Evolutionary conservation across 2,329 filamentous ascomycete genomes (phyloP).

Genomic region (Amauroascus verrucosus): DNA sequence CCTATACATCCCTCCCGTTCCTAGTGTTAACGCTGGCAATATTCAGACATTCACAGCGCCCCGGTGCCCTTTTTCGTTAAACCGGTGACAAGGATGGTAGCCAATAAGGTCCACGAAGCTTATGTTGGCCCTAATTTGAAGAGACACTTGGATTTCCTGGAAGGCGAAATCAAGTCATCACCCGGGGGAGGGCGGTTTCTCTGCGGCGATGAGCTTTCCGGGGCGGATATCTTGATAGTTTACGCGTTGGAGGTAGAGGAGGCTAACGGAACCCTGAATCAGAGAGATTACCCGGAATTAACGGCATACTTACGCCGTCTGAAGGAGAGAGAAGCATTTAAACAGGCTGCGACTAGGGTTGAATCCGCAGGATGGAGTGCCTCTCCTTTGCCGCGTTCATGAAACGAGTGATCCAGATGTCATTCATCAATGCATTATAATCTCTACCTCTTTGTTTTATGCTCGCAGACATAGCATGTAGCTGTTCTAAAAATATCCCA

Average conservation of each 20-base stretch:
- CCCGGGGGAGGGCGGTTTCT: conserved; percentile 32
- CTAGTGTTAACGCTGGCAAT: neutral
- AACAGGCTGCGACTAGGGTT: conserved; percentile 19
- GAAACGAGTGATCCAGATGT: neutral
- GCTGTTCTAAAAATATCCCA: too few species aligned
- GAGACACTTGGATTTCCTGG: conserved; percentile 37
- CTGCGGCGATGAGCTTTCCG: conserved; percentile 36
- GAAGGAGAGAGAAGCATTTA: conserved; percentile 24
- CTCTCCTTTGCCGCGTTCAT: conserved; percentile 21
- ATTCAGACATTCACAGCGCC: conserved; percentile 39
- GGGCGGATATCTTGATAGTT: conserved; percentile 40
- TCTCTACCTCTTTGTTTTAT: too few species aligned
- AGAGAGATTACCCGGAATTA: conserved; percentile 29
- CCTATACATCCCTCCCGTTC: neutral
- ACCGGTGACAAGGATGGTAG: conserved; percentile 50
- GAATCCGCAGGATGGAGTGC: conserved; percentile 18
- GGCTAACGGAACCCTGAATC: conserved; percentile 25
- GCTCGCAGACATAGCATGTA: too few species aligned
- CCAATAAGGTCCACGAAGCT: conserved; percentile 33
- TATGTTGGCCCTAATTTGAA: conserved; percentile 35
- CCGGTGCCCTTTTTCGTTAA: conserved; percentile 60
- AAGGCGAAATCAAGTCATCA: conserved; percentile 35
- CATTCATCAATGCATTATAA: neutral
- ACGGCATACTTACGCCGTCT: conserved; percentile 23
- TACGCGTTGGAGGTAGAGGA: conserved; percentile 36